Base-by-base conservation (phyloP, 1,284 basidiomycete species). In the Rhodotorula sp. region DNA sequence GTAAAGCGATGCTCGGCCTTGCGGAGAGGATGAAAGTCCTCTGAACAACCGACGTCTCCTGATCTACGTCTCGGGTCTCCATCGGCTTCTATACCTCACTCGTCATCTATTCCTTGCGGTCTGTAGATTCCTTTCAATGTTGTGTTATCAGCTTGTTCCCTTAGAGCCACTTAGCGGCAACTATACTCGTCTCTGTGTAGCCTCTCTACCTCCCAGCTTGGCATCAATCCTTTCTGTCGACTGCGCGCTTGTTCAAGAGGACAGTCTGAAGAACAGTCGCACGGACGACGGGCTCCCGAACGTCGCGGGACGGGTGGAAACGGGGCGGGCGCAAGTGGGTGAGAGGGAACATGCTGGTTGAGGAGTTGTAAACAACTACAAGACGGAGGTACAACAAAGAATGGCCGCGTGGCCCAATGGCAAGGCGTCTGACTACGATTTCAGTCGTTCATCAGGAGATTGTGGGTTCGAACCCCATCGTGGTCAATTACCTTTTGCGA, bases 401-500 rank as follows among this genome's bases (percentile, higher is more conserved):
- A 26, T n/a, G 55, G 55, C 55, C 55, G 55, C 55, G 55, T 56
- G 55, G 55, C 55, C 55, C 55, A 56, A 56, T 56, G 55, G 55
- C 37, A 56, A 56, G 37, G 55, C 55, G 55, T 44, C 55, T 44
- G 37, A 40, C 55, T 40, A 55, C 54, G 54, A 55, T 24, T 26
- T 8, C 16, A 9, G 4, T 11, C 30, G 26, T 10, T 28, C 13
- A 28, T 62, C 61, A 62, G 61, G 61, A 62, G 61, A 62, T 62
- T 28, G 52, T 62, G 61, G 61, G 61, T 62, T 62, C 61, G 61
- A 62, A 22, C 61, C 61, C 61, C 61, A 62, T 55, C 61, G 53
- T 62, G 61, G 61, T 62, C 61, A 62, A 24, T n/a, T 16, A 31
- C 54, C 30, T 47, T 53, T 8, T 50, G 20, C 48, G n/a, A 2